Conservation (phyloP, 768 basidiomycete genomes). For the Lentinula boryana region DNA sequence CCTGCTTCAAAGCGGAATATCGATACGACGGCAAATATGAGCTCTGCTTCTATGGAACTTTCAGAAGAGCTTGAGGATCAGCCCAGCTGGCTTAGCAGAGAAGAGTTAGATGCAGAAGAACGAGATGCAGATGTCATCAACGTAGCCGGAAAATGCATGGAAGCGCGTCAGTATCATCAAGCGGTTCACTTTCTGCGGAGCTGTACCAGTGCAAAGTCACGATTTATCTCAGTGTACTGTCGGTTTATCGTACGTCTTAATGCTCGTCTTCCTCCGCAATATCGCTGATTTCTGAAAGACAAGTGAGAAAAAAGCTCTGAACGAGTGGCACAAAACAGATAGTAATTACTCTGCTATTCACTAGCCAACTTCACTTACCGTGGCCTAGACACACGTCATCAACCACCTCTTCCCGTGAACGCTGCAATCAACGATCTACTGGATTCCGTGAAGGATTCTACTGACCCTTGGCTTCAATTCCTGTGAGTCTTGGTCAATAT, state of each 20-base stretch:
- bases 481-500: constrained; percentile 35
- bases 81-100: neutral
- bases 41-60: neutral
- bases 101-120: neutral
- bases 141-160: constrained; percentile 2
- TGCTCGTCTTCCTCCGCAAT: neutral
- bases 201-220: neutral
- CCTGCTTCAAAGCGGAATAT: constrained; percentile 1
- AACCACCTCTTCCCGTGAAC: constrained; percentile 47
- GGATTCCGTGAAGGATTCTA: constrained; percentile 30
- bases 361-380: neutral
- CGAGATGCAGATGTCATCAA: constrained; percentile 2
- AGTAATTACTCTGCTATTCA: neutral
- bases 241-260: constrained; percentile 1
- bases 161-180: neutral
- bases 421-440: constrained; percentile 37
- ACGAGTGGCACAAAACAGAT: constrained; percentile 6
- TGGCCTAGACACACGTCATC: constrained; percentile 37
- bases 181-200: neutral
- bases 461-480: constrained; percentile 62
- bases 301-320: constrained; percentile 6
- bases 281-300: neutral
- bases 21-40: neutral
- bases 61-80: neutral
- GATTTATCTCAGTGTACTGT: neutral